Conservation (phyloP, 768 basidiomycete genomes). For the Sporobolomyces roseus region DNA sequence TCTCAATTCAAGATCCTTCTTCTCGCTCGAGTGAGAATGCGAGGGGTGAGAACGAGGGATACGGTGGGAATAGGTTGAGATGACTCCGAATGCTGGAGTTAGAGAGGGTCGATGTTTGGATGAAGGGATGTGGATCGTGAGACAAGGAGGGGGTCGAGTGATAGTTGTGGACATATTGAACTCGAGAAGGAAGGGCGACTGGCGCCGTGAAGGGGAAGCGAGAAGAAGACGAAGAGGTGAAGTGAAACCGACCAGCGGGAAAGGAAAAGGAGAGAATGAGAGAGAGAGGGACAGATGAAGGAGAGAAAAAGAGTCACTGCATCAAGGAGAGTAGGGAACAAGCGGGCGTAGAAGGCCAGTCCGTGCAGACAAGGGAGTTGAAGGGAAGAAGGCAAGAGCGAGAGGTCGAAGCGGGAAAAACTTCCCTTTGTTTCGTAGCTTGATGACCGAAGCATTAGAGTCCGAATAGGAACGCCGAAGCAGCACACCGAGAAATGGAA, state of each 20-base stretch:
- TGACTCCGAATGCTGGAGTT: constrained; percentile 5
- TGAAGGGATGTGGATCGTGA: constrained; percentile 3
- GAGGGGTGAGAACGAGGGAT: no score
- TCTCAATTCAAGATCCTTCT: no score
- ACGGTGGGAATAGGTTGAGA: constrained; percentile 33
- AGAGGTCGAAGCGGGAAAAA: background rate
- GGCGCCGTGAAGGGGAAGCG: background rate
- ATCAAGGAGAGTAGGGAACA: no score
- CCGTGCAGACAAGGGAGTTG: no score
- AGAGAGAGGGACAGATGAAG: background rate
- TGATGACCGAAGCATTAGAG: no score
- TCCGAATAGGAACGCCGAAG: no score
- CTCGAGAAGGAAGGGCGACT: background rate
- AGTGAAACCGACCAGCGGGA: background rate
- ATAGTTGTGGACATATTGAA: background rate
- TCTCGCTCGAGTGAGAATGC: no score
- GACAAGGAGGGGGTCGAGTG: constrained; percentile 21
- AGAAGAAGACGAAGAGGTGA: background rate
- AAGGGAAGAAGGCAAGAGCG: background rate
- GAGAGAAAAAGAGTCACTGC: background rate
- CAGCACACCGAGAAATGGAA: no score
- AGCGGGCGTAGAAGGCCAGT: no score
- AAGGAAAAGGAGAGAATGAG: no score
- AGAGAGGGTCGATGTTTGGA: background rate
- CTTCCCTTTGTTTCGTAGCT: background rate